Percentiles rank a stretch among this genome's conserved stretches.
Evolutionary conservation across 1,284 basidiomycete genomes (phyloP).

Genomic region (Cryptococcus deneoformans): DNA sequence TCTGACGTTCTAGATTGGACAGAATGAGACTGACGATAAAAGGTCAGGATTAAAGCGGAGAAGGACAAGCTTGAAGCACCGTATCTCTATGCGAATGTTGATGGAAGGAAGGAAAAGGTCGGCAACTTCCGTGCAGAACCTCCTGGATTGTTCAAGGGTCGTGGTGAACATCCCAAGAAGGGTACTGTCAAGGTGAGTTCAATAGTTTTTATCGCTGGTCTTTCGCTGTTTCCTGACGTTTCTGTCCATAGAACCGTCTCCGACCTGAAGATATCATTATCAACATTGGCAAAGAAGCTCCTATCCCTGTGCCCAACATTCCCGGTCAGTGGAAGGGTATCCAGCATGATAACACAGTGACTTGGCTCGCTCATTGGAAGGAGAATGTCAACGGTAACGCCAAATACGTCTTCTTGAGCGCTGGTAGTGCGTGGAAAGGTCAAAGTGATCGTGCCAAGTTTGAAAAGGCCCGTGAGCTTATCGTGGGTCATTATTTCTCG

Average conservation of each 20-base stretch:
- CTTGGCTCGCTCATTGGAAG: slow-evolving; percentile 97
- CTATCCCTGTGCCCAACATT: slow-evolving; percentile 78
- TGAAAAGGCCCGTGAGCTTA: slow-evolving; percentile 91
- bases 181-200: slow-evolving; percentile 81
- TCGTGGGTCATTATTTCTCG: slow-evolving; percentile 56
- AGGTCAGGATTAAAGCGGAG: slow-evolving; percentile 63
- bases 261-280: slow-evolving; percentile 90
- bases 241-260: slow-evolving; percentile 64
- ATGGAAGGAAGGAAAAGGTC: slow-evolving; percentile 95
- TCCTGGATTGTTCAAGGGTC: slow-evolving; percentile 93
- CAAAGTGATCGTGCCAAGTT: slow-evolving; percentile 96
- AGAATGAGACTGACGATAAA: background rate
- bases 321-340: slow-evolving; percentile 81
- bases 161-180: slow-evolving; percentile 98
- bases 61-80: slow-evolving; percentile 81
- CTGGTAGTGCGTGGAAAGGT: slow-evolving; percentile 90
- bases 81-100: slow-evolving; percentile 81
- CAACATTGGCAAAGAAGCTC: slow-evolving; percentile 76
- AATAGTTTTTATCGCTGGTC: background rate
- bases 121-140: slow-evolving; percentile 99
- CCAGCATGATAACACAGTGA: slow-evolving; percentile 88
- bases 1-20: background rate
- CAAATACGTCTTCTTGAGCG: slow-evolving; percentile 95
- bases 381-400: slow-evolving; percentile 90
- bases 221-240: background rate